Conservation (phyloP, 164 flowering plant species). For the Chloranthus sessilifolius region DNA sequence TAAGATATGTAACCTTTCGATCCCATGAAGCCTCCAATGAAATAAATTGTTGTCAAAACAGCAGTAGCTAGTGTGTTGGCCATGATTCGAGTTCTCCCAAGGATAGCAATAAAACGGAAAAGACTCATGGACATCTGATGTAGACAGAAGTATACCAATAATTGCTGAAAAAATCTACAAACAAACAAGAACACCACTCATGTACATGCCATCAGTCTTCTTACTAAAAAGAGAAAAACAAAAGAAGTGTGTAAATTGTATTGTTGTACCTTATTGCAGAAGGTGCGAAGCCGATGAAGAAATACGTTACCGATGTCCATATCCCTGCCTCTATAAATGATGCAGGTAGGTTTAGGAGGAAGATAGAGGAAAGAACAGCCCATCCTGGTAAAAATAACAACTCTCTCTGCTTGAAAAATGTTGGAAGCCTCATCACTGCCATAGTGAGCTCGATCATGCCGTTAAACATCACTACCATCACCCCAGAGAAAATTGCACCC, state of each 20-base stretch:
- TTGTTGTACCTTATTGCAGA: constrained; percentile 32
- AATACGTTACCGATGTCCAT: constrained; percentile 52
- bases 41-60: constrained; percentile 37
- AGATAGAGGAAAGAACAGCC: constrained; percentile 48
- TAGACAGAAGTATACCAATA: constrained; percentile 41
- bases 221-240: background rate
- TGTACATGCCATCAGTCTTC: background rate
- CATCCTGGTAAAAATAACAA: constrained; percentile 52
- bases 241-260: background rate
- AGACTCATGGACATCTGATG: constrained; percentile 59
- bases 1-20: constrained; percentile 38
- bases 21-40: constrained; percentile 54
- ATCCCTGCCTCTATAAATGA: constrained; percentile 45
- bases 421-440: constrained; percentile 42
- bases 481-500: constrained; percentile 53
- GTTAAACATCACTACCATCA: constrained; percentile 49
- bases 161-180: constrained; percentile 48
- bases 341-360: constrained; percentile 42
- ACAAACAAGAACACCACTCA: background rate
- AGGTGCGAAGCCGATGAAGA: constrained; percentile 60
- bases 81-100: constrained; percentile 48
- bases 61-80: constrained; percentile 47
- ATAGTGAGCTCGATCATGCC: constrained; percentile 53
- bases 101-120: constrained; percentile 52
- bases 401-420: constrained; percentile 57